Percentiles rank a stretch among this genome's conserved stretches.
These are phyloP conservation scores for Aspergillus cejpii DNA, from an alignment of 2,329 filamentous ascomycete genomes.

Conservation along the genomic window DNA sequence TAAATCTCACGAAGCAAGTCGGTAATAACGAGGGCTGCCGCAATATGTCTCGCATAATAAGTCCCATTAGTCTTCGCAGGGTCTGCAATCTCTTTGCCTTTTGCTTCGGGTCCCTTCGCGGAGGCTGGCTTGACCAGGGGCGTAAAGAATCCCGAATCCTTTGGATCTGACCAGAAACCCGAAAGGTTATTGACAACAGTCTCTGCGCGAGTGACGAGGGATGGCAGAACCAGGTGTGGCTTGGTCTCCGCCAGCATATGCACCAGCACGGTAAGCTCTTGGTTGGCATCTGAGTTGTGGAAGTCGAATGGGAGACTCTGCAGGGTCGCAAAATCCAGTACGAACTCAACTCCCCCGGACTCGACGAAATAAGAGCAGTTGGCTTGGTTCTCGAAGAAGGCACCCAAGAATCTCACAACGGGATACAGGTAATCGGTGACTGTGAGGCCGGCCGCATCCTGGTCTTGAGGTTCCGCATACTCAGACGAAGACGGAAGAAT, in stretches of 20 bases:
- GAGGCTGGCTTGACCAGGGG: constrained; percentile 47
- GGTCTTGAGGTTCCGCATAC: constrained; percentile 43
- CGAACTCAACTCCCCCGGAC: constrained; percentile 69
- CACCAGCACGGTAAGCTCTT: constrained; percentile 66
- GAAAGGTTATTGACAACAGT: constrained; percentile 60
- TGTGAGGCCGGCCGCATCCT: constrained; percentile 46
- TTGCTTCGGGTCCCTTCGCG: constrained; percentile 16
- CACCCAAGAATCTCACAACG: constrained; percentile 66
- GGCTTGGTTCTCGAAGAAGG: constrained; percentile 67
- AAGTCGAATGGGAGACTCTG: constrained; percentile 72
- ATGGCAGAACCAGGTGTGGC: constrained; percentile 73
- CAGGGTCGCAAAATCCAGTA: constrained; percentile 76
- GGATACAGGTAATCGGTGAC: constrained; percentile 68
- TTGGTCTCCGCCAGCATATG: constrained; percentile 73
- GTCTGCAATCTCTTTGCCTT: constrained; percentile 24
- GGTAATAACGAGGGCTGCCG: constrained; percentile 68
- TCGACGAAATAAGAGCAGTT: constrained; percentile 70
- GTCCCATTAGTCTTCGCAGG: constrained; percentile 57
- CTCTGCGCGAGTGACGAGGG: constrained; percentile 68
- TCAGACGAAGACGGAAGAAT: constrained; percentile 21
- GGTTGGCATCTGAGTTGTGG: constrained; percentile 59
- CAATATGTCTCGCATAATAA: constrained; percentile 66
- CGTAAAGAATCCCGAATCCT: constrained; percentile 60
- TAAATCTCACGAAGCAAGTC: constrained; percentile 70
- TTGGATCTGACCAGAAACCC: constrained; percentile 54